phyloP scores from a whole-genome alignment of 2,329 filamentous ascomycete genomes.

The Exophiala oligosperma region DNA sequence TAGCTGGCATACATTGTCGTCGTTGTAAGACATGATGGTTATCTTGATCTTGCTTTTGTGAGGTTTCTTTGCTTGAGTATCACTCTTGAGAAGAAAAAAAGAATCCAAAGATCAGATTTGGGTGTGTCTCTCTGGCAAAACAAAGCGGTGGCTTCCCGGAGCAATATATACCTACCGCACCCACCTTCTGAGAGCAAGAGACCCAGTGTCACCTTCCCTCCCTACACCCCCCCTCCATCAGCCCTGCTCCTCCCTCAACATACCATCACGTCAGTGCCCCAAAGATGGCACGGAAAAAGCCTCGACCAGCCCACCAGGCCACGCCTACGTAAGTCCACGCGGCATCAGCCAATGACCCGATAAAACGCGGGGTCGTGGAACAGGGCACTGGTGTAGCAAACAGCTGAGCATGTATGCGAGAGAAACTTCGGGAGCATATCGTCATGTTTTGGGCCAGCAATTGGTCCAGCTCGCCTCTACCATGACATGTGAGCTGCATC shows the following conservation, averaged over 20 bases:
- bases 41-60: not conserved
- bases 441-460: not conserved
- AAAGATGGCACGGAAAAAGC: not conserved
- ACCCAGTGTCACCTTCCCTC: no score
- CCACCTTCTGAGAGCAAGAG: no score
- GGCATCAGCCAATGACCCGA: not conserved
- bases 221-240: no score
- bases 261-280: not conserved
- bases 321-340: not conserved
- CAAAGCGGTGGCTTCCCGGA: no score
- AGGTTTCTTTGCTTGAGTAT: no score
- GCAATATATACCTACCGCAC: no score
- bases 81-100: no score
- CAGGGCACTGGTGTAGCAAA: not conserved
- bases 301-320: not conserved
- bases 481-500: not conserved
- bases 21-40: conserved; percentile 22
- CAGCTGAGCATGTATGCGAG: not conserved
- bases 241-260: no score
- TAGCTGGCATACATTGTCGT: conserved; percentile 21
- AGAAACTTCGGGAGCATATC: not conserved
- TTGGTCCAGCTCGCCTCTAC: not conserved
- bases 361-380: conserved; percentile 2
- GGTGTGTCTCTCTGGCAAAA: no score
- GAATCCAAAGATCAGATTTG: no score